Evolutionary conservation across 2,329 filamentous ascomycete species (phyloP).

Genomic region (Kalmusia sp.): DNA sequence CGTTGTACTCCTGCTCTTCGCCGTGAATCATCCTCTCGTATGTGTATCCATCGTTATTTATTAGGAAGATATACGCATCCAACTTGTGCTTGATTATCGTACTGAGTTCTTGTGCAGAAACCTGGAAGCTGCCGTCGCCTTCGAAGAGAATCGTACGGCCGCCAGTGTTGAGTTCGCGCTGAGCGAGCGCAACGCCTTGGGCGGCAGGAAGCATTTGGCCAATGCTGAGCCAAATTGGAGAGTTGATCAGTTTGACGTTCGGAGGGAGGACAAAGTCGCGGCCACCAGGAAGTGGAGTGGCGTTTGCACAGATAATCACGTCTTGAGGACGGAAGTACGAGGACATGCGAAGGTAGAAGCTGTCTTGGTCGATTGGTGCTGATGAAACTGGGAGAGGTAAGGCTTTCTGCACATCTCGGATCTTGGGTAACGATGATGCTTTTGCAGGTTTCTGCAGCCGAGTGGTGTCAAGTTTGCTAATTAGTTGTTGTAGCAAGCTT

Average conservation of each 20-base stretch:
- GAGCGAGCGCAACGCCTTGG: constrained; percentile 59
- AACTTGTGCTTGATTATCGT: constrained; percentile 45
- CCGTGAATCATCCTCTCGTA: constrained; percentile 50
- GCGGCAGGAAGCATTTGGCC: constrained; percentile 67
- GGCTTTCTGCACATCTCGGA: constrained; percentile 7
- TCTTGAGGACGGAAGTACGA: constrained; percentile 60
- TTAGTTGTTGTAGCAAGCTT: constrained; percentile 14
- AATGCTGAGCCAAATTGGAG: constrained; percentile 66
- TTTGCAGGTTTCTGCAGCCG: not conserved
- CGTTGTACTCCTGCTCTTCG: constrained; percentile 24
- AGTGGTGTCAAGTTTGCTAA: constrained; percentile 8
- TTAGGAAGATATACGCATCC: constrained; percentile 41
- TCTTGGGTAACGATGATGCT: not conserved
- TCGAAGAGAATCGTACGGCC: constrained; percentile 38
- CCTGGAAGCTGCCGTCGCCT: constrained; percentile 48
- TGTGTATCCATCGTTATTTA: constrained; percentile 50
- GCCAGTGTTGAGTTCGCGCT: constrained; percentile 24
- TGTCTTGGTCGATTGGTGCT: constrained; percentile 57
- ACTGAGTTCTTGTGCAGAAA: constrained; percentile 46
- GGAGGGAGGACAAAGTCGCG: constrained; percentile 21
- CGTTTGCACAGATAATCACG: constrained; percentile 64
- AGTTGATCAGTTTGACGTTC: constrained; percentile 56
- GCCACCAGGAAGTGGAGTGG: constrained; percentile 52
- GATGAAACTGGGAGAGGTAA: constrained; percentile 8
- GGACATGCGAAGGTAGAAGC: constrained; percentile 56